phyloP scores from a whole-genome alignment of 371 early-diverging fungal species.

The Racocetra persica region DNA sequence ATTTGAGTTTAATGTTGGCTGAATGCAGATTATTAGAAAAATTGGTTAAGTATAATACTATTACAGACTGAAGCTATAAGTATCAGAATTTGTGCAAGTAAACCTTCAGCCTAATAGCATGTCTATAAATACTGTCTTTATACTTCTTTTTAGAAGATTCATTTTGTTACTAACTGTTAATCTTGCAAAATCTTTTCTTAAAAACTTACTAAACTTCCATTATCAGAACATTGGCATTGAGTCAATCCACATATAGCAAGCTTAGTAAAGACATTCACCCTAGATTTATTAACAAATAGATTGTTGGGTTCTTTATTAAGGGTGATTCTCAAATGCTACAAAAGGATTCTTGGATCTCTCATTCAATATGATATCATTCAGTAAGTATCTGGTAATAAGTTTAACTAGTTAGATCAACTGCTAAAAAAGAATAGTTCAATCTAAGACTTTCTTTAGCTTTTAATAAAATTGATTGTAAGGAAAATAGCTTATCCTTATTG shows the following conservation, averaged over 20 bases:
- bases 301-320: neutral
- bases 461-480: conserved; percentile 49
- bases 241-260: no score
- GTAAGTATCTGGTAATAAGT: conserved; percentile 45
- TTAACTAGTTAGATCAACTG: conserved; percentile 48
- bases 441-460: conserved; percentile 46
- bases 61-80: no score
- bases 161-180: no score
- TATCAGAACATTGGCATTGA: no score
- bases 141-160: no score
- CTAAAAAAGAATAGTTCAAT: conserved; percentile 50
- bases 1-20: neutral
- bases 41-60: conserved; percentile 1
- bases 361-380: conserved; percentile 47
- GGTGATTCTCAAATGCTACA: conserved; percentile 14
- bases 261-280: neutral
- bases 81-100: no score
- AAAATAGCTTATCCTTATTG: no score
- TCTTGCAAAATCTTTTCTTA: no score
- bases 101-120: no score
- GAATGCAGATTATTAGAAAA: conserved; percentile 10
- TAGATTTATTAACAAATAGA: conserved; percentile 18
- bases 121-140: no score
- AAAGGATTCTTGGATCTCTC: conserved; percentile 50
- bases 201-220: no score